A percentile compares a stretch with the other conserved stretches of the same genome.
phyloP scores from a whole-genome alignment of 164 flowering plant species.

The Chimonanthus salicifolius region DNA sequence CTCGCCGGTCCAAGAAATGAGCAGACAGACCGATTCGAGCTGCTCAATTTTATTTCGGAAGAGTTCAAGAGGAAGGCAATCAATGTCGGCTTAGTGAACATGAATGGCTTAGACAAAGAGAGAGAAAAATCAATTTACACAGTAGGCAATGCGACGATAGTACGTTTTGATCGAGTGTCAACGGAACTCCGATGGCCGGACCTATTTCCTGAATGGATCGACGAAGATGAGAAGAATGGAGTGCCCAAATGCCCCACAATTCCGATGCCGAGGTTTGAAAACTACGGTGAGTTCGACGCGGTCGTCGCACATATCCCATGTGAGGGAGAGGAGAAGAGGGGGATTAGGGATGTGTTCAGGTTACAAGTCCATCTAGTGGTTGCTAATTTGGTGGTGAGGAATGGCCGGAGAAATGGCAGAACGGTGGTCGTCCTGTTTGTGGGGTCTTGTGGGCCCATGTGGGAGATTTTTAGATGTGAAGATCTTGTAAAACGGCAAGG shows the following conservation, averaged over 20 bases:
- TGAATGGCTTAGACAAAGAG: constrained; percentile 13
- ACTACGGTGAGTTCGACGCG: constrained; percentile 40
- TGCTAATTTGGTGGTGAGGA: constrained; percentile 51
- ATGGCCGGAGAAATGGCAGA: constrained; percentile 19
- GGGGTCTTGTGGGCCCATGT: constrained; percentile 62
- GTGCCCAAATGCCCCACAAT: constrained; percentile 51
- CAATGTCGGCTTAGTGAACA: constrained; percentile 37
- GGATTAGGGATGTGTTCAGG: constrained; percentile 54
- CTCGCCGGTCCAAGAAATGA: too few relatives aligned
- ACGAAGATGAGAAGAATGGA: constrained; percentile 36
- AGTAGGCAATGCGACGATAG: constrained; percentile 11
- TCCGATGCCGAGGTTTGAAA: constrained; percentile 53
- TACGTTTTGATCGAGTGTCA: constrained; percentile 43
- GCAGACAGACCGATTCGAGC: too few relatives aligned
- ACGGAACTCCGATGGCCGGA: constrained; percentile 38
- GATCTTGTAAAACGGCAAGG: constrained; percentile 40
- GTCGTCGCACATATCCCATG: constrained; percentile 61
- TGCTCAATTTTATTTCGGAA: constrained; percentile 9
- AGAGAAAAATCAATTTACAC: neutral
- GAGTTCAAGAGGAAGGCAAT: constrained; percentile 11
- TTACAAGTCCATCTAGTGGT: constrained; percentile 66
- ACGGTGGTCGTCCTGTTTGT: constrained; percentile 45
- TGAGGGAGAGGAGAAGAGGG: constrained; percentile 15
- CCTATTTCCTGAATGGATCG: constrained; percentile 71
- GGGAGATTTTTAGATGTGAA: constrained; percentile 70